These are phyloP conservation scores for Cystobasidium slooffiae DNA, from an alignment of 1,284 basidiomycete genomes.

Conservation along the genomic window DNA sequence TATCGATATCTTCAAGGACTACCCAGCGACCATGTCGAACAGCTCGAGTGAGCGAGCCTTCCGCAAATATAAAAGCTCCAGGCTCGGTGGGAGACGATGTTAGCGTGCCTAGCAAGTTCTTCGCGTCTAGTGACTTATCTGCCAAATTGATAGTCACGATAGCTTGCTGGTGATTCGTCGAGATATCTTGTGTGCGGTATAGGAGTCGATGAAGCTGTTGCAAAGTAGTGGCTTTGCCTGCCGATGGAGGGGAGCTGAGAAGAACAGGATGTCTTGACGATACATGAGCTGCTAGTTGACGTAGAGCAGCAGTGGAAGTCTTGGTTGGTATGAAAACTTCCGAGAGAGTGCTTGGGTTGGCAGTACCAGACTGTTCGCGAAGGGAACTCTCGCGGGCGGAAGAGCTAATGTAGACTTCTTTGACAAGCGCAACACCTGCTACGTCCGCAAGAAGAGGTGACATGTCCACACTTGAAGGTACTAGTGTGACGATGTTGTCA, in stretches of 20 bases:
- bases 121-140: slow-evolving; percentile 91
- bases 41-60: slow-evolving; percentile 88
- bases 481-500: background rate
- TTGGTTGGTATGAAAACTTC: slow-evolving; percentile 69
- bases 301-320: slow-evolving; percentile 67
- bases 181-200: slow-evolving; percentile 59
- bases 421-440: slow-evolving; percentile 10
- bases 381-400: background rate
- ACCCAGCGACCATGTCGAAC: slow-evolving; percentile 93
- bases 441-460: background rate
- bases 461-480: background rate
- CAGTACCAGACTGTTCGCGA: background rate
- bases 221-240: slow-evolving; percentile 85
- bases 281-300: slow-evolving; percentile 68
- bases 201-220: slow-evolving; percentile 73
- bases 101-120: slow-evolving; percentile 91
- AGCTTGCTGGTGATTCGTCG: slow-evolving; percentile 63
- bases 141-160: slow-evolving; percentile 82
- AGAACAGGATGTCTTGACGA: slow-evolving; percentile 77
- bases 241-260: slow-evolving; percentile 82
- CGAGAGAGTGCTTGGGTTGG: background rate
- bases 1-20: slow-evolving; percentile 90
- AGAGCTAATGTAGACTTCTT: slow-evolving; percentile 6
- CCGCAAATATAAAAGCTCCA: slow-evolving; percentile 94
- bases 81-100: slow-evolving; percentile 82